Percentiles rank a stretch among this genome's conserved stretches.
phyloP scores from a whole-genome alignment of 2,329 filamentous ascomycete genomes.

The Botryotinia globosa region DNA sequence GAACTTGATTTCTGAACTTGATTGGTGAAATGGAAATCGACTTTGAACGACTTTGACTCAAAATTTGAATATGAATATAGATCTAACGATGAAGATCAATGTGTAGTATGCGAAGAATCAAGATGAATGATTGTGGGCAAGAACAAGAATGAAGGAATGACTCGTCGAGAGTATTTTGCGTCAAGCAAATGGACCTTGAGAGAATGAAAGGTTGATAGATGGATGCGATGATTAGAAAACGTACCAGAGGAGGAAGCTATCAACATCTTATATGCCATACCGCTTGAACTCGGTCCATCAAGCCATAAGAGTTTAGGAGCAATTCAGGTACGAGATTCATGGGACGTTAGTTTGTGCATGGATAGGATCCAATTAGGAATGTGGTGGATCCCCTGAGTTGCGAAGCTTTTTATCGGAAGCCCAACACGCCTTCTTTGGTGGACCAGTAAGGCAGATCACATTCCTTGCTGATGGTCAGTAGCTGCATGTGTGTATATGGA shows the following conservation, averaged over 20 bases:
- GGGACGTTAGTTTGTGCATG: not conserved
- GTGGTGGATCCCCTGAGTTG: not conserved
- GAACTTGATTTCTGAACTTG: not conserved
- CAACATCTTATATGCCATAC: slow-evolving; percentile 5
- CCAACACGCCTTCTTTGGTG: not conserved
- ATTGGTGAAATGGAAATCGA: not conserved
- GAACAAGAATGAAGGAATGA: slow-evolving; percentile 4
- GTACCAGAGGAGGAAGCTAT: not conserved
- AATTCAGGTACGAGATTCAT: not conserved
- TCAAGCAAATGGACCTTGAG: slow-evolving; percentile 6
- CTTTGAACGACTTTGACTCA: not conserved
- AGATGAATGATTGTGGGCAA: not conserved
- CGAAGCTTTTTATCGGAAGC: not conserved
- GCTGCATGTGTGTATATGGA: not conserved
- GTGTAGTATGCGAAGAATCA: not conserved
- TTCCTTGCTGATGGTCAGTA: not conserved
- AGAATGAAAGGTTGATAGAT: not conserved
- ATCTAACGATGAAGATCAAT: not conserved
- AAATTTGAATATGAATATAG: slow-evolving; percentile 1
- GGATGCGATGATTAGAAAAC: not conserved
- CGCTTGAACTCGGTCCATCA: not conserved
- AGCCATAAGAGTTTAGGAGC: not conserved
- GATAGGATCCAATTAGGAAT: slow-evolving; percentile 2
- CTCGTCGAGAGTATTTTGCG: slow-evolving; percentile 6
- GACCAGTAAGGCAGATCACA: slow-evolving; percentile 9